phyloP scores from a whole-genome alignment of 2,329 filamentous ascomycete genomes.

The Aspergillus novoparasiticus region DNA sequence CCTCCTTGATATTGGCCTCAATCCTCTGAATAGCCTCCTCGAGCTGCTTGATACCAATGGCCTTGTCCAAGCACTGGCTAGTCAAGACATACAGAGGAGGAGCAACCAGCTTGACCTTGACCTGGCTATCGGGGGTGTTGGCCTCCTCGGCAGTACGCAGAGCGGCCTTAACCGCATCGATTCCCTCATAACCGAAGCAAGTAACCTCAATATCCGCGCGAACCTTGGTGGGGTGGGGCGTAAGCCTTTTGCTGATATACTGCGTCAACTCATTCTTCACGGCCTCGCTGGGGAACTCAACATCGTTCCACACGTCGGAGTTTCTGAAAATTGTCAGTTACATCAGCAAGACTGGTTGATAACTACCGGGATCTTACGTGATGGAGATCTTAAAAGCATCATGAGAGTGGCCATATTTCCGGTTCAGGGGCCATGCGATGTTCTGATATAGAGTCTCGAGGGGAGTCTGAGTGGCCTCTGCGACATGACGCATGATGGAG shows the following conservation, averaged over 20 bases:
- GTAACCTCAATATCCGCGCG: slow-evolving; percentile 96
- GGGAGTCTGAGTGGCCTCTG: slow-evolving; percentile 92
- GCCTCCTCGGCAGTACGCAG: slow-evolving; percentile 87
- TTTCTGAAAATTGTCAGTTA: slow-evolving; percentile 60
- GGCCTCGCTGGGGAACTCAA: slow-evolving; percentile 80
- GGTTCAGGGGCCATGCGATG: slow-evolving; percentile 96
- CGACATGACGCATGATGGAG: slow-evolving; percentile 97
- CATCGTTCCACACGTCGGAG: slow-evolving; percentile 92
- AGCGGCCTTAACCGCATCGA: slow-evolving; percentile 95
- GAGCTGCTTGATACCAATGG: slow-evolving; percentile 76
- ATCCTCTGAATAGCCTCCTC: slow-evolving; percentile 91
- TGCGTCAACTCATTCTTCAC: slow-evolving; percentile 87
- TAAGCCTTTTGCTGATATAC: slow-evolving; percentile 96
- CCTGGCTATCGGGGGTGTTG: slow-evolving; percentile 89
- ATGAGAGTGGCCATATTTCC: slow-evolving; percentile 93
- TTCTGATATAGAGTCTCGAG: slow-evolving; percentile 92
- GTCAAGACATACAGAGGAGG: slow-evolving; percentile 96
- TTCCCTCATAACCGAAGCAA: slow-evolving; percentile 94
- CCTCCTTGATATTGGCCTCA: slow-evolving; percentile 72
- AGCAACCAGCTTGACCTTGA: slow-evolving; percentile 98
- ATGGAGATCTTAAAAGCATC: slow-evolving; percentile 99
- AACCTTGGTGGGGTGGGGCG: slow-evolving; percentile 97
- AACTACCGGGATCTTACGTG: slow-evolving; percentile 63
- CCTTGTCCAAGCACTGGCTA: slow-evolving; percentile 93
- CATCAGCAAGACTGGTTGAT: neutral